Base-by-base conservation (phyloP, 2,329 filamentous ascomycete genomes). In the Albophoma yamanashiensis region DNA sequence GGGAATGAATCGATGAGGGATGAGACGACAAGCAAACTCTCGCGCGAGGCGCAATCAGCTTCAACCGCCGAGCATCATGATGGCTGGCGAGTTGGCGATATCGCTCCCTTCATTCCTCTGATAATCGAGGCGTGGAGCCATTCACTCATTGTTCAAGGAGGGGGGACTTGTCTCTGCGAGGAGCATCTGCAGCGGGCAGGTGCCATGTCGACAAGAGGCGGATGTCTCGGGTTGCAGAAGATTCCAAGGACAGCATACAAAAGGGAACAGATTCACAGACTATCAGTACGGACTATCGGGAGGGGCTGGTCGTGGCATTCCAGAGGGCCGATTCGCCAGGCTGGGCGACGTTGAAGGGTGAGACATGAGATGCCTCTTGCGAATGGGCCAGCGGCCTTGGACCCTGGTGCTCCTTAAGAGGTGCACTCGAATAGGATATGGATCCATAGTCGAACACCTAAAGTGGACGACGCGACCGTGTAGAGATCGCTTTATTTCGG, bases 61-160 rank as follows among this genome's bases (percentile, higher is more conserved):
- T 68, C 67, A 67, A 62, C 56, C 55, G 50, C 60, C 62, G 58
- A 61, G 38, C 65, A 67, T 65, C 31, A 57, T 61, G 66, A 71
- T 69, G 71, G 69, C 69, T 73, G 71, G 69, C 62, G 58, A 61
- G 62, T 62, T 52, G 63, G 55, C 60, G 60, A 71, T 73, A 72
- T 60, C 60, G 43, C 66, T 65, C 72, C 73, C 73, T 75, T 72
- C 73, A 75, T 75, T 75, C 73, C 73, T 69, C 36, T 59, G 58
- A 68, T 55, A 62, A 53, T 53, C 57, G 61, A 61, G 62, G 61
- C 67, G 65, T 65, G 55, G 57, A 59, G 62, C 15, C 43, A 47
- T 25, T 64, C 63, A 66, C 64, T 66, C 62, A 67, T 66, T 66
- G 62, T 67, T 63, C 58, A 58, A 50, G 60, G 65, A 56, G 61